Evolutionary conservation across 305 asterid genomes (phyloP).

Genomic region (Solanum hybrid): DNA sequence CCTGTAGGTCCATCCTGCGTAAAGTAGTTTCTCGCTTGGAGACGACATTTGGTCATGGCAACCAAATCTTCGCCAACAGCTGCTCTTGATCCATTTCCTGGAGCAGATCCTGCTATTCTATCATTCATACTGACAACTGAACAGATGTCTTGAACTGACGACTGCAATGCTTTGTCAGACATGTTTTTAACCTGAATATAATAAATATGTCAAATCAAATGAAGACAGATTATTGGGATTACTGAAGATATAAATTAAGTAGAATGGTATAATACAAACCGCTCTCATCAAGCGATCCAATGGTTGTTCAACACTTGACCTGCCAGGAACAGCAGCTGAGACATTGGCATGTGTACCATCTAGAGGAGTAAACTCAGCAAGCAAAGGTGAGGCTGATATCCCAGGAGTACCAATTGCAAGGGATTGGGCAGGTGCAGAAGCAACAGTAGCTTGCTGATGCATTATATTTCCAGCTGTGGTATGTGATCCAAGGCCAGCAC

Average conservation of each 20-base stretch:
- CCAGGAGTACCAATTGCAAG: conserved; percentile 97
- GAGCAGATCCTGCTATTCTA: conserved; percentile 97
- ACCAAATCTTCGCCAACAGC: conserved; percentile 98
- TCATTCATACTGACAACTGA: conserved; percentile 94
- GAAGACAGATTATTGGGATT: background rate
- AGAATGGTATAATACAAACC: conserved; percentile 32
- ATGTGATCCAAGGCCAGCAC: conserved; percentile 51
- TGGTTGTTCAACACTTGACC: conserved; percentile 69
- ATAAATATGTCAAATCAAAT: background rate
- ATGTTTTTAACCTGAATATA: conserved; percentile 60
- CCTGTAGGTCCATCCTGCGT: conserved; percentile 77
- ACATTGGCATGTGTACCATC: conserved; percentile 72
- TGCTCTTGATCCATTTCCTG: conserved; percentile 96
- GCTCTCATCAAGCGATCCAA: conserved; percentile 72
- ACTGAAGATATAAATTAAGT: conserved; percentile 4
- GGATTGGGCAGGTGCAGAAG: conserved; percentile 65
- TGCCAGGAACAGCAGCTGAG: conserved; percentile 52
- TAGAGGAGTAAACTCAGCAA: conserved; percentile 78
- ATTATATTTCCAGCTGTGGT: conserved; percentile 54
- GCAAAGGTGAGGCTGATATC: conserved; percentile 95
- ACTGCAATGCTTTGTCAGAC: conserved; percentile 61
- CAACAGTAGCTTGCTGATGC: conserved; percentile 49
- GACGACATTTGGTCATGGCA: conserved; percentile 86
- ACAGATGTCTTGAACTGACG: conserved; percentile 77
- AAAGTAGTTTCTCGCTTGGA: conserved; percentile 77